These are phyloP conservation scores for Pseudoneurospora amorphoporcata DNA, from an alignment of 495 filamentous ascomycete species.

Conservation along the genomic window DNA sequence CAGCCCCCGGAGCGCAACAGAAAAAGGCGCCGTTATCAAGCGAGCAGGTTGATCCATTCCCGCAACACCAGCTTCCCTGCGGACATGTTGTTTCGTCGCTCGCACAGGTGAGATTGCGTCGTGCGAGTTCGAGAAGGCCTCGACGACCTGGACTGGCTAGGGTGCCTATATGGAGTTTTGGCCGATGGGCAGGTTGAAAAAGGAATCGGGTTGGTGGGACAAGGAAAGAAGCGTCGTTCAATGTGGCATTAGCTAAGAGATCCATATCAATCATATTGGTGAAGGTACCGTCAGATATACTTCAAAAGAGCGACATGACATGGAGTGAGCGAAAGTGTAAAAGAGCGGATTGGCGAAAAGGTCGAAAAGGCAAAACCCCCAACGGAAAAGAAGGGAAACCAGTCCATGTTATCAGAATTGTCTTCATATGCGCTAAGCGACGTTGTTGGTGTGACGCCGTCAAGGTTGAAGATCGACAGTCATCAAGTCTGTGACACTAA, in stretches of 20 bases:
- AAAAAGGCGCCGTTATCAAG: slow-evolving; percentile 9
- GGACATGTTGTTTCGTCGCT: slow-evolving; percentile 9
- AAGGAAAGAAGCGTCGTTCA: neutral
- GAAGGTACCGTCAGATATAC: neutral
- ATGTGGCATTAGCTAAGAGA: neutral
- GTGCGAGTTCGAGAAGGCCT: neutral
- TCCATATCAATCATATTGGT: neutral
- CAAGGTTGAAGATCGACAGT: neutral
- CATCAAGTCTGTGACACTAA: neutral
- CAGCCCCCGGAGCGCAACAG: slow-evolving; percentile 9
- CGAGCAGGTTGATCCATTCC: slow-evolving; percentile 9
- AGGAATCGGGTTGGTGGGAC: slow-evolving; percentile 3
- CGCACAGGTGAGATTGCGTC: slow-evolving; percentile 1
- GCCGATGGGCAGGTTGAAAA: slow-evolving; percentile 4
- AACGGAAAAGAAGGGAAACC: neutral
- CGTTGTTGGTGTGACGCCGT: neutral
- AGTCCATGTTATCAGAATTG: neutral
- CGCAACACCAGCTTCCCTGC: slow-evolving; percentile 15
- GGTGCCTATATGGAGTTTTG: neutral
- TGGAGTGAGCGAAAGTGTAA: neutral
- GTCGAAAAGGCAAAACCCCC: neutral
- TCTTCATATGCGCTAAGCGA: neutral
- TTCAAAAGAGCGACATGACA: neutral
- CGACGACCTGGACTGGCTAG: neutral
- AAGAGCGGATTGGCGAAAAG: neutral